Conservation (phyloP, 345 rosid genomes). For the Camelina neglecta region DNA sequence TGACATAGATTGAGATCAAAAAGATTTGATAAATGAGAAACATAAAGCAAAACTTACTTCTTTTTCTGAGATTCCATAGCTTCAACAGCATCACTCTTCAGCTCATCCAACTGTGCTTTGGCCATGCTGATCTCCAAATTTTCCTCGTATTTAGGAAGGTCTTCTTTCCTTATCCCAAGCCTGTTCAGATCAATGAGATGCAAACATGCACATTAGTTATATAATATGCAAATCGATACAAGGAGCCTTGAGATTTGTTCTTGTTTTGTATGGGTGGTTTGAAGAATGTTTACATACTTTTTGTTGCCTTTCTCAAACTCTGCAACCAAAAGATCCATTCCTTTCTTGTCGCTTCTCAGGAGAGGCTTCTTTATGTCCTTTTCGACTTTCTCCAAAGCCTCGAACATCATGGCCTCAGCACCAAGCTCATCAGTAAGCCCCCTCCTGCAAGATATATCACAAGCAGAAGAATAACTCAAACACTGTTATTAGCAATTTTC, state of each 20-base stretch:
- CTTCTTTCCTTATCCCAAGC: conserved; percentile 87
- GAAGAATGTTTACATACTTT: conserved; percentile 52
- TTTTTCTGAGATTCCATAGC: conserved; percentile 96
- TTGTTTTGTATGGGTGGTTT: neutral
- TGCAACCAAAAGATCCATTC: conserved; percentile 80
- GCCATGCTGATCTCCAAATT: conserved; percentile 78
- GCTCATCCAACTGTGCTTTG: conserved; percentile 84
- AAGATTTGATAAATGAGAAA: neutral
- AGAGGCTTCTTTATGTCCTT: conserved; percentile 92
- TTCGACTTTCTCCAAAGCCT: conserved; percentile 92
- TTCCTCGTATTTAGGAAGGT: conserved; percentile 92
- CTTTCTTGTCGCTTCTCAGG: conserved; percentile 88
- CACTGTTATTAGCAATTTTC: neutral
- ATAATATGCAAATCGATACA: neutral
- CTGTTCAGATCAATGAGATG: conserved; percentile 43
- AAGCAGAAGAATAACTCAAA: conserved; percentile 10
- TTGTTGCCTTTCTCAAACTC: conserved; percentile 93
- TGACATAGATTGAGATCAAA: conserved; percentile 7
- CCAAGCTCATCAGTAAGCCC: conserved; percentile 86
- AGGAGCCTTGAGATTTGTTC: neutral
- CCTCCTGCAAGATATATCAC: conserved; percentile 58
- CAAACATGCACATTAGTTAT: conserved; percentile 27
- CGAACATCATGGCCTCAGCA: conserved; percentile 95
- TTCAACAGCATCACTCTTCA: conserved; percentile 88
- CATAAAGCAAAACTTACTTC: conserved; percentile 50